A percentile compares a stretch with the other conserved stretches of the same genome.
phyloP scores from a whole-genome alignment of 768 basidiomycete genomes.

The Serendipita sp. region DNA sequence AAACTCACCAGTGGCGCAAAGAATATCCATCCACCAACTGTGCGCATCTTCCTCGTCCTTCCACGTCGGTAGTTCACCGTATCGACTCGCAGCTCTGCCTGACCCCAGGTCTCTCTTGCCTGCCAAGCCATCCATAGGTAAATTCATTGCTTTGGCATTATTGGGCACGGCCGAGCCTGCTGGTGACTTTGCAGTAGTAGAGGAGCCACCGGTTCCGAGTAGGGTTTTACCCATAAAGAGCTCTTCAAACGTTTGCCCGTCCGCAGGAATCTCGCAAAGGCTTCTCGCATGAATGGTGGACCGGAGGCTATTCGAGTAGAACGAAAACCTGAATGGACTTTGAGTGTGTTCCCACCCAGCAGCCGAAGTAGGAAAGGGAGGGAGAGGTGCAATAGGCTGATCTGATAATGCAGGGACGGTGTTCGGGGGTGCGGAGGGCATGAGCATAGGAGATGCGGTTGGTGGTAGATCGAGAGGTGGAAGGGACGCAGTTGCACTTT shows the following conservation, averaged over 20 bases:
- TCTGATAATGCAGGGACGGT: constrained; percentile 16
- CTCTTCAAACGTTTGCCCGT: constrained; percentile 84
- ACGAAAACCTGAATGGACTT: constrained; percentile 92
- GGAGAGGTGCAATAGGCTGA: constrained; percentile 11
- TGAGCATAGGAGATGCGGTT: neutral
- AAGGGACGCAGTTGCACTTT: constrained; percentile 33
- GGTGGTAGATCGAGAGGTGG: constrained; percentile 23
- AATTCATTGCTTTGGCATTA: neutral
- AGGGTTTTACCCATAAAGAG: constrained; percentile 38
- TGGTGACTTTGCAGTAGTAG: too few species aligned
- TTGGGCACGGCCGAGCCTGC: neutral
- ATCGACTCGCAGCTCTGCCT: neutral
- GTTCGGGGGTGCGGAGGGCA: constrained; percentile 6
- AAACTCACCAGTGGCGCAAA: constrained; percentile 48
- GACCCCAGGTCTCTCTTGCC: neutral
- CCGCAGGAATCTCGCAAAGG: constrained; percentile 81
- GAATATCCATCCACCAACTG: constrained; percentile 96
- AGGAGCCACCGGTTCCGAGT: neutral
- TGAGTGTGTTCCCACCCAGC: constrained; percentile 40
- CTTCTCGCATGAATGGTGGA: constrained; percentile 92
- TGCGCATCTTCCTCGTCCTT: constrained; percentile 40
- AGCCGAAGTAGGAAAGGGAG: constrained; percentile 11
- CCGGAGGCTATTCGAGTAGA: constrained; percentile 84
- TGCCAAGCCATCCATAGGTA: constrained; percentile 4
- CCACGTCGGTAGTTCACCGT: neutral